Percentiles rank a stretch among this genome's conserved stretches.
Conservation (phyloP, 306 rosid genomes). For the Biancaea sappan region DNA sequence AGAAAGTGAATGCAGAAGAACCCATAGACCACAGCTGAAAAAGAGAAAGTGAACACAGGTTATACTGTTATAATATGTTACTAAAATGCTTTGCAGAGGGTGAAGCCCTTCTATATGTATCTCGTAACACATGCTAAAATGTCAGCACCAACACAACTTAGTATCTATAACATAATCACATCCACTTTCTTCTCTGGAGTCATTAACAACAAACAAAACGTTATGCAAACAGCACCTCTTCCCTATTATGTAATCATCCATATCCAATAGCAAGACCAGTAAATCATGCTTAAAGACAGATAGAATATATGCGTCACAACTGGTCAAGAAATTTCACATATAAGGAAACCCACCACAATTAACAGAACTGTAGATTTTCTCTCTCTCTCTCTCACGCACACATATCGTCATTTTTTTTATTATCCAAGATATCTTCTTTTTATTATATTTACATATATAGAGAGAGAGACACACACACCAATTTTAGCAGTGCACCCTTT, state of each 20-base stretch:
- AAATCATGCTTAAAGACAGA: neutral
- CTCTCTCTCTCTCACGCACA: too few relatives aligned
- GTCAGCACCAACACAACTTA: neutral
- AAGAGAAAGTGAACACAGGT: slow-evolving; percentile 25
- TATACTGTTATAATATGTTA: neutral
- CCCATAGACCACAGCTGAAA: slow-evolving; percentile 96
- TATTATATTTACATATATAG: too few relatives aligned
- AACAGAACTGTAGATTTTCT: slow-evolving; percentile 18
- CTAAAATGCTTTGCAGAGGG: slow-evolving; percentile 1
- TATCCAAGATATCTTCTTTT: too few relatives aligned
- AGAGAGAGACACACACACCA: too few relatives aligned
- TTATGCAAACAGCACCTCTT: neutral
- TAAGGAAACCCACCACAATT: neutral
- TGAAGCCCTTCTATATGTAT: neutral
- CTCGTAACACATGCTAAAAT: neutral
- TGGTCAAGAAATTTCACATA: neutral
- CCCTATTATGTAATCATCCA: neutral
- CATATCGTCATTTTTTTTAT: too few relatives aligned
- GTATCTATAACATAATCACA: neutral
- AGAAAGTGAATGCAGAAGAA: slow-evolving; percentile 91
- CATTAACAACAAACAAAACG: neutral
- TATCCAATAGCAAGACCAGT: neutral
- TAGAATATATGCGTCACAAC: neutral
- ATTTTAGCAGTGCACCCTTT: too few relatives aligned
- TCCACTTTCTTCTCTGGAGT: neutral